Evolutionary conservation across 139 green algal genomes (phyloP), one percentile per base, ranked within the genome.

Genomic region (Asterochloris sp.): DNA sequence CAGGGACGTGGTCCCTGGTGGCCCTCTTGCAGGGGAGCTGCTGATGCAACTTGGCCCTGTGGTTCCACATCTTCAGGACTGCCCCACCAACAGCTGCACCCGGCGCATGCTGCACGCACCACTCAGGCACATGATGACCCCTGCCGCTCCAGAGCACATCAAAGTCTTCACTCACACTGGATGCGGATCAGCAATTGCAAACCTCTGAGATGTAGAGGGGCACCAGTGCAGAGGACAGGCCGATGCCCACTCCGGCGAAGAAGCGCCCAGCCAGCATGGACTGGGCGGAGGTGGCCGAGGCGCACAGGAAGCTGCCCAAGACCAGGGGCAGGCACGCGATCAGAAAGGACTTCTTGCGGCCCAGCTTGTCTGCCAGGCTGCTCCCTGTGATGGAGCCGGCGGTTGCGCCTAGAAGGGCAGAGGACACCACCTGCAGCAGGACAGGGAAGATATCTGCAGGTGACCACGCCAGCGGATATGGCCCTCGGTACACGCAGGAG

Each of bases 171-270:
- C 38, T 6, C 38, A 54, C n/a, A 10, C 21, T 71, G 66, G 66
- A 10, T 10, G 66, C 66, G 21, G 21, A 23, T 71, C 66, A 26
- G 66, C 17, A 62, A 10, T 2, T 54, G 23, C 21, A 1, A 68
- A 93, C 91, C 89, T 97, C 94, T 24, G 88, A 93, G 82, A 99
- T 98, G 92, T 98, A 98, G 4, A 98, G 90, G 11, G 97, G 97
- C 28, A 98, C 96, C 9, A 98, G 85, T 0, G 92, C 93, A 0
- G 93, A 98, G 15, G 91, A 91, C 23, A 99, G 87, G 13, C 97
- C 97, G 66, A 99, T 98, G 73, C 95, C 97, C 12, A 98, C 15
- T 13, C 97, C 97, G 8, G 91, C 86, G 12, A 99, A 24, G 71
- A 93, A 87, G 10, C 97, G 89, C 10, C 97, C 96, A 10, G 88